Base-by-base conservation (phyloP, 371 early-diverging fungal species). In the Amoeboradix gromovi region DNA sequence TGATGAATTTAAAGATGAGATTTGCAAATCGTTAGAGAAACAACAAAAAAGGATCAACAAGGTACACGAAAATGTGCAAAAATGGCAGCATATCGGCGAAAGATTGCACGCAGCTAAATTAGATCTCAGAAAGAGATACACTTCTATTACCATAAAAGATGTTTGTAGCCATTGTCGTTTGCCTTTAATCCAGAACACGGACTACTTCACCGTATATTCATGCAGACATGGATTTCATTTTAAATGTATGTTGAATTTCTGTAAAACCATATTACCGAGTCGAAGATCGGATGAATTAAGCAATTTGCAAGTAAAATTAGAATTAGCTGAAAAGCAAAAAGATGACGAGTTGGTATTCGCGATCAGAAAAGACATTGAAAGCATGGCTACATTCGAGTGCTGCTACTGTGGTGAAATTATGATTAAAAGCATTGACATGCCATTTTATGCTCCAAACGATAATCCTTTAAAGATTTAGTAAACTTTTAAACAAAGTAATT, bases 1-100 rank as follows among this genome's bases (percentile, higher is more conserved):
- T 73, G 91, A 92, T 72, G 91, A 92, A 70, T 92, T 94, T 74
- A 93, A 93, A 48, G 22, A 48, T 22, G 48, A 48, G 48, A 48
- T 48, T 48, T 48, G 48, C 22, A 22, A 5, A 12, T 48, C 48
- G 5, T 48, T 48, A 22, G 22, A 48, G 48, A 48, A 22, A 48
- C 48, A 48, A 5, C 5, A 48, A 5, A 48, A 5, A 12, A 22
- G 22, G 22, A 12, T 48, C 12, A 48, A 48, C 5, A 22, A 48
- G 12, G 5, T 48, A 22, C 5, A 48, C 5, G 5, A 5, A 5
- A 48, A 48, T 48, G 22, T 48, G 5, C 12, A 48, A 48, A 48
- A 48, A 12, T 48, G 48, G 48, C 5, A 5, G 48, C 5, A 48
- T 22, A 48, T 48, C 5, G 5, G 12, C 22, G 22, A 48, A 12